These are phyloP conservation scores for Isatis lusitanica DNA, from an alignment of 441 rosid genomes.

Conservation along the genomic window DNA sequence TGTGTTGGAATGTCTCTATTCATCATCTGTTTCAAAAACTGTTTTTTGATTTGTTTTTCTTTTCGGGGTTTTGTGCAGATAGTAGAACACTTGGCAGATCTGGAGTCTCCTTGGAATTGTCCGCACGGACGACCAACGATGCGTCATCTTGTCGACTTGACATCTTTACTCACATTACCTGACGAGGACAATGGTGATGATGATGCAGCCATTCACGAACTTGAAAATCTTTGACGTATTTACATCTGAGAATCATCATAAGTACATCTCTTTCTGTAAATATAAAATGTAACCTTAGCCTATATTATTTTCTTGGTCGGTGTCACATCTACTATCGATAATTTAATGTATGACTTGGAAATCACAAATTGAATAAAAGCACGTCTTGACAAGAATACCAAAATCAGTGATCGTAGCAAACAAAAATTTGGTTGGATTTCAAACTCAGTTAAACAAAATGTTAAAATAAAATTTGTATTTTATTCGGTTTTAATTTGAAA, in stretches of 20 bases:
- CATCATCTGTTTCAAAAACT: not conserved
- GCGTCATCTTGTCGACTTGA: conserved; percentile 91
- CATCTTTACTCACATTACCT: conserved; percentile 43
- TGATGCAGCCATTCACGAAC: conserved; percentile 17
- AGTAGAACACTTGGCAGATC: conserved; percentile 70
- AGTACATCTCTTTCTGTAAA: not conserved
- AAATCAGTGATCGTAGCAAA: not conserved
- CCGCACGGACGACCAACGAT: conserved; percentile 98
- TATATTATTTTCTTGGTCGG: not conserved
- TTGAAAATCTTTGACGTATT: not conserved
- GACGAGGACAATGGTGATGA: conserved; percentile 31
- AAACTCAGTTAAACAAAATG: not conserved
- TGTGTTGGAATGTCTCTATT: not conserved
- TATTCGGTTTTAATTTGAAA: not conserved
- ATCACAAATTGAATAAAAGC: not conserved
- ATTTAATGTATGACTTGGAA: not conserved
- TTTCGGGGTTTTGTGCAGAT: conserved; percentile 46
- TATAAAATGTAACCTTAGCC: not conserved
- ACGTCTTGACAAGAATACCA: not conserved
- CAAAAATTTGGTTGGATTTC: not conserved
- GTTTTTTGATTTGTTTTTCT: not conserved
- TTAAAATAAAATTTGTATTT: not conserved
- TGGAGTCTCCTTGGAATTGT: conserved; percentile 97
- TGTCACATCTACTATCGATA: not conserved
- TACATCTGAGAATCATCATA: not conserved